Conservation (phyloP, 228 moss, liverwort and hornwort species). For the Sphagnum fallax region DNA sequence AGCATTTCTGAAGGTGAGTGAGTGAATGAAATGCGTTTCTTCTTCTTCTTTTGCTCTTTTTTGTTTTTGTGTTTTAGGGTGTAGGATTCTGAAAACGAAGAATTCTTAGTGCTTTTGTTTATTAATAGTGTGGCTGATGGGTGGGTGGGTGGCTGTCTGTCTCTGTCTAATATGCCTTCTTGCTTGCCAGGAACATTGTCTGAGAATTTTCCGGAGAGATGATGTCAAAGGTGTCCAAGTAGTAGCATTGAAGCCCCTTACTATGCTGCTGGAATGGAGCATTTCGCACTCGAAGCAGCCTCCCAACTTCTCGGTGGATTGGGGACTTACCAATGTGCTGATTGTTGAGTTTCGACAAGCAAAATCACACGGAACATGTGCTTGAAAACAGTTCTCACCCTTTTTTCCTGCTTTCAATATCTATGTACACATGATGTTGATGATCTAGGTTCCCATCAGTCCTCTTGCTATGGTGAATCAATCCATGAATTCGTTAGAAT, state of each 20-base stretch:
- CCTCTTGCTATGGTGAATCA: no score
- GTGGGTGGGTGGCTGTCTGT: background rate
- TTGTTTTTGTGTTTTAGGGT: background rate
- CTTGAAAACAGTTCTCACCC: slow-evolving; percentile 5
- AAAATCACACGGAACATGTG: slow-evolving; percentile 70
- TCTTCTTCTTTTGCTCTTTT: background rate
- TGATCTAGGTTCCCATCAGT: no score
- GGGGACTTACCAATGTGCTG: slow-evolving; percentile 50
- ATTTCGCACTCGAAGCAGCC: slow-evolving; percentile 18
- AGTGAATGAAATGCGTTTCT: background rate
- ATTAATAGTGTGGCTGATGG: background rate
- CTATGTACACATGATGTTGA: no score
- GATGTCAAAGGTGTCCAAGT: slow-evolving; percentile 80
- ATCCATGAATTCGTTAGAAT: no score
- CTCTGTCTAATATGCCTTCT: background rate
- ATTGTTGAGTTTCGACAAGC: slow-evolving; percentile 68
- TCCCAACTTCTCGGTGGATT: slow-evolving; percentile 41
- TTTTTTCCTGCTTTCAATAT: no score
- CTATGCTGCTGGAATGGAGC: slow-evolving; percentile 58
- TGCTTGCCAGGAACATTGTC: slow-evolving; percentile 57
- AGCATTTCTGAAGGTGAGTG: slow-evolving; percentile 58
- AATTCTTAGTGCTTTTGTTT: no score
- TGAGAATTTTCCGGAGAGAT: slow-evolving; percentile 66
- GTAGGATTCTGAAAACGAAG: background rate
- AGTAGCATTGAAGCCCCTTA: slow-evolving; percentile 64